Conservation (phyloP, 306 rosid genomes). For the Glycyrrhiza uralensis region DNA sequence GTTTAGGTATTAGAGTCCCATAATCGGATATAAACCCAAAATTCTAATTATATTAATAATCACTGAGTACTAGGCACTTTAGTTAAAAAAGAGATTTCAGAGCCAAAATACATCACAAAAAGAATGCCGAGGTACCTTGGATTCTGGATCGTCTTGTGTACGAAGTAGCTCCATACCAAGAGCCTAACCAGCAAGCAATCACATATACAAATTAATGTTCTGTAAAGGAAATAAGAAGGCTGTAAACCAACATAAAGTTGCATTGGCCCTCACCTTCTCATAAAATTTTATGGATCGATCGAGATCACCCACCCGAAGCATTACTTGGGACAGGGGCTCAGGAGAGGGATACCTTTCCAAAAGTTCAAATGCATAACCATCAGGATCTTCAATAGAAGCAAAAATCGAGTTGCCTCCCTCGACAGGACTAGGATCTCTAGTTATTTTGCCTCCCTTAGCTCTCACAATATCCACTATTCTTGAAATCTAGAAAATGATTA, state of each 20-base stretch:
- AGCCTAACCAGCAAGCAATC: slow-evolving; percentile 49
- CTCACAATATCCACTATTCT: slow-evolving; percentile 79
- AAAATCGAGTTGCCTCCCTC: slow-evolving; percentile 61
- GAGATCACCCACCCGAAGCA: slow-evolving; percentile 96
- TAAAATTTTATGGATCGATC: slow-evolving; percentile 86
- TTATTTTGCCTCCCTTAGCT: slow-evolving; percentile 90
- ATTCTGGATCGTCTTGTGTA: slow-evolving; percentile 77
- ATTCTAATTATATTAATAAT: neutral
- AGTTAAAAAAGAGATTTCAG: neutral
- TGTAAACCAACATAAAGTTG: slow-evolving; percentile 13
- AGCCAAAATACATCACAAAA: neutral
- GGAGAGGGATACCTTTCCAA: slow-evolving; percentile 81
- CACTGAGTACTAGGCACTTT: neutral
- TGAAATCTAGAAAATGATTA: slow-evolving; percentile 54
- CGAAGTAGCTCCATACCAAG: slow-evolving; percentile 94
- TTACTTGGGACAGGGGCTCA: slow-evolving; percentile 93
- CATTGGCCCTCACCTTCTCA: slow-evolving; percentile 64
- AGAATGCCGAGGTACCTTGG: slow-evolving; percentile 56
- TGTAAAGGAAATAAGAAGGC: neutral
- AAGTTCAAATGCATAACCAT: slow-evolving; percentile 89
- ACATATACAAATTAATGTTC: slow-evolving; percentile 7
- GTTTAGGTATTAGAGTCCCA: slow-evolving; percentile 1
- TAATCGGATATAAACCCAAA: neutral
- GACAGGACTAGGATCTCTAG: slow-evolving; percentile 76
- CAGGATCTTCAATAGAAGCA: slow-evolving; percentile 92